Conservation (phyloP, 2,329 filamentous ascomycete genomes). For the Cytospora chrysosperma region DNA sequence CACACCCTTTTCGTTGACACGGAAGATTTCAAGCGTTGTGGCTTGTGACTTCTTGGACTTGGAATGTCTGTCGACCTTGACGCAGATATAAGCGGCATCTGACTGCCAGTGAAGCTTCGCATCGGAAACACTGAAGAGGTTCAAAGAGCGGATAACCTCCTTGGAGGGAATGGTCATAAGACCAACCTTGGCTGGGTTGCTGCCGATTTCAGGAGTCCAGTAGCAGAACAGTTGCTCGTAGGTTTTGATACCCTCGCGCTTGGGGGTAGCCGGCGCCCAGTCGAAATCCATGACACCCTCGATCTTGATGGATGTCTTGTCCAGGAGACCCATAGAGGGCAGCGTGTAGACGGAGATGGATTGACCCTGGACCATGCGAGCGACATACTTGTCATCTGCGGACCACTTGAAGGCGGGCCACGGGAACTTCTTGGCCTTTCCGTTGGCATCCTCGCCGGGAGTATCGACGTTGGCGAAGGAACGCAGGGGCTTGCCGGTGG, state of each 20-base stretch:
- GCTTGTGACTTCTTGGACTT: constrained; percentile 98
- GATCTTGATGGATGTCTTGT: constrained; percentile 91
- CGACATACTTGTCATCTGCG: constrained; percentile 94
- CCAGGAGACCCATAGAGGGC: constrained; percentile 82
- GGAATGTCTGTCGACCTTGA: constrained; percentile 98
- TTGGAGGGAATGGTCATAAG: constrained; percentile 96
- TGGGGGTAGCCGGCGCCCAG: constrained; percentile 84
- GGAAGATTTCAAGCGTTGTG: constrained; percentile 98
- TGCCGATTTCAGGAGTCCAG: constrained; percentile 98
- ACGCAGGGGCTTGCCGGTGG: constrained; percentile 82
- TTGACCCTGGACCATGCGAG: constrained; percentile 81
- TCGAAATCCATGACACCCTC: constrained; percentile 98
- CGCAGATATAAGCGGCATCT: constrained; percentile 87
- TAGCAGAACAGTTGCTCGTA: constrained; percentile 97
- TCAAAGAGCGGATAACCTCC: constrained; percentile 88
- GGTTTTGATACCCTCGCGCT: constrained; percentile 80
- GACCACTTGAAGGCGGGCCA: constrained; percentile 99
- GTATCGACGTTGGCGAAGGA: constrained; percentile 91
- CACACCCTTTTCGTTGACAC: constrained; percentile 93
- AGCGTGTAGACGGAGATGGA: constrained; percentile 96
- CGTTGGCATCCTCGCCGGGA: constrained; percentile 63
- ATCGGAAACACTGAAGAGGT: constrained; percentile 96
- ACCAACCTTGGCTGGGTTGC: constrained; percentile 95
- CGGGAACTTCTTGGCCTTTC: constrained; percentile 84
- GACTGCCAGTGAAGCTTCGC: constrained; percentile 99